Evolutionary conservation across 1,284 basidiomycete species (phyloP).

Genomic region (Schizophyllum commune): DNA sequence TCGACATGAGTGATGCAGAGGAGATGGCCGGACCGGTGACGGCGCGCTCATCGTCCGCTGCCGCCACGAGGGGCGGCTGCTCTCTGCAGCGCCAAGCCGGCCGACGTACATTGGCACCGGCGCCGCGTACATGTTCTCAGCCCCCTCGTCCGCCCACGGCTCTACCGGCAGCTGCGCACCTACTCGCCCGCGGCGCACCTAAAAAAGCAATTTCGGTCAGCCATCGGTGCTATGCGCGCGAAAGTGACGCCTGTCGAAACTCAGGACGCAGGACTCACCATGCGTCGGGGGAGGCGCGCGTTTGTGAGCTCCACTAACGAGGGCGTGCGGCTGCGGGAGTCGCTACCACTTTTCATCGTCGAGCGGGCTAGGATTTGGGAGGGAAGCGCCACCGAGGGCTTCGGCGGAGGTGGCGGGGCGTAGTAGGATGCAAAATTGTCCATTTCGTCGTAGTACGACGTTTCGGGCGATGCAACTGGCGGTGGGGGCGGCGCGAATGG

Average conservation of each 20-base stretch:
- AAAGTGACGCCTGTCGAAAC: not conserved
- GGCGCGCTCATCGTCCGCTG: not conserved
- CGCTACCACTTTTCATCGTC: not conserved
- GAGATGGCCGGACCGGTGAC: not conserved
- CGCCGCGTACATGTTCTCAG: not conserved
- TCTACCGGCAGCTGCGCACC: conserved; percentile 55
- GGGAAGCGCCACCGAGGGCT: not conserved
- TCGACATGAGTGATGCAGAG: not conserved
- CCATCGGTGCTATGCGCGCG: not conserved
- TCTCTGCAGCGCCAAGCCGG: not conserved
- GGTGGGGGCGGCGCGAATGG: not conserved
- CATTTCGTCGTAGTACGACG: not conserved
- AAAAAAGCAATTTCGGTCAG: not conserved
- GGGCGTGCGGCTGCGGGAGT: not conserved
- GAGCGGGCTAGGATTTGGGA: not conserved
- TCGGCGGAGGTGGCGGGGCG: too few species aligned
- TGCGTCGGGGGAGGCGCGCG: not conserved
- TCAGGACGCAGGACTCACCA: not conserved
- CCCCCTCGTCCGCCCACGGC: conserved; percentile 34
- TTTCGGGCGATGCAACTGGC: not conserved
- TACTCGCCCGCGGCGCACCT: conserved; percentile 52
- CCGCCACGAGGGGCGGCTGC: not conserved
- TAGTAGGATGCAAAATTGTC: not conserved
- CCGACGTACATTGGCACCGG: not conserved
- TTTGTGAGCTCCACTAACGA: not conserved